phyloP scores from a whole-genome alignment of 495 filamentous ascomycete species.

The Parachaetomium inaequale region DNA sequence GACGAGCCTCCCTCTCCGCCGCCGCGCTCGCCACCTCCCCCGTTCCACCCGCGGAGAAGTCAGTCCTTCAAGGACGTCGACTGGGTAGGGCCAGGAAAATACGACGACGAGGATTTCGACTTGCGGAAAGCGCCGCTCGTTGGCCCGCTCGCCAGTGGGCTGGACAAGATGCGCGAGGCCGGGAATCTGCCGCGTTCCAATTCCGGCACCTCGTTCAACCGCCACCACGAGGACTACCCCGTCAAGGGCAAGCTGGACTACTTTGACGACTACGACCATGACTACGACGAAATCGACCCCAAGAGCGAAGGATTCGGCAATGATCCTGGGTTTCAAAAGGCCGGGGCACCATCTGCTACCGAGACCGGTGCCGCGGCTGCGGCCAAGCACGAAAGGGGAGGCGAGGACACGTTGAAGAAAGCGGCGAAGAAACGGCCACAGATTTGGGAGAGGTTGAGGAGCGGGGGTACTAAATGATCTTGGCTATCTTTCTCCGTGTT shows the following conservation, averaged over 20 bases:
- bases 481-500: background rate
- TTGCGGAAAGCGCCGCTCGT: conserved; percentile 27
- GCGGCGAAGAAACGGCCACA: conserved; percentile 17
- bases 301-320: conserved; percentile 29
- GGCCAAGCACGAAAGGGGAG: background rate
- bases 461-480: conserved; percentile 15
- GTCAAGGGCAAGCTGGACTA: background rate
- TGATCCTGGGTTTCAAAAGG: conserved; percentile 27
- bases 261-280: conserved; percentile 18
- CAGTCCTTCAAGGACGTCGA: conserved; percentile 23
- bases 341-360: conserved; percentile 5
- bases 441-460: conserved; percentile 26
- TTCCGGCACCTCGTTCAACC: background rate
- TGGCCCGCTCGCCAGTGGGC: conserved; percentile 26
- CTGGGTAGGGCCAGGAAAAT: conserved; percentile 16
- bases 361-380: background rate
- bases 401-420: conserved; percentile 9
- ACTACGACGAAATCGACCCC: conserved; percentile 35
- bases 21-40: conserved; percentile 19
- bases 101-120: conserved; percentile 16
- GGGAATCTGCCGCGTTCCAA: background rate
- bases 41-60: background rate
- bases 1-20: background rate
- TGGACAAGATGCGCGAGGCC: conserved; percentile 34
- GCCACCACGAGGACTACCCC: conserved; percentile 8